These are phyloP conservation scores for Hymenoscyphus linearis DNA, from an alignment of 2,329 filamentous ascomycete genomes.

Conservation along the genomic window DNA sequence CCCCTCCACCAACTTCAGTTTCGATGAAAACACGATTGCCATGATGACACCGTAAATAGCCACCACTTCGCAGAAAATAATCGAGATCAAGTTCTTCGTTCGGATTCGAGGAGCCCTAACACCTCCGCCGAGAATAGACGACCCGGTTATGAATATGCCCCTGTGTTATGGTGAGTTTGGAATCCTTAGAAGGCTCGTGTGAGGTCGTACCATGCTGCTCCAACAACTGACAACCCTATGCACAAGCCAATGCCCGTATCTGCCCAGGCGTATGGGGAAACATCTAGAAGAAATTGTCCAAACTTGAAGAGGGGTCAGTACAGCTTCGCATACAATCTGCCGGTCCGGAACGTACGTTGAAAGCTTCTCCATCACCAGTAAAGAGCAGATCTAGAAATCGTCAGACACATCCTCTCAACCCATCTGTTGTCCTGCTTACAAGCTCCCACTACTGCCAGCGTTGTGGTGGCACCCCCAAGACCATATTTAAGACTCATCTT, in stretches of 20 bases:
- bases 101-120: slow-evolving; percentile 95
- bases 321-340: slow-evolving; percentile 7
- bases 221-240: slow-evolving; percentile 92
- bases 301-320: slow-evolving; percentile 49
- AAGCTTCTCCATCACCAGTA: slow-evolving; percentile 89
- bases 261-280: slow-evolving; percentile 94
- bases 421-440: slow-evolving; percentile 55
- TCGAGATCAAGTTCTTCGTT: slow-evolving; percentile 99
- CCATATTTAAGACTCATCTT: slow-evolving; percentile 71
- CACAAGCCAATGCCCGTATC: slow-evolving; percentile 86
- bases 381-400: slow-evolving; percentile 85
- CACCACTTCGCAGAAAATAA: slow-evolving; percentile 99
- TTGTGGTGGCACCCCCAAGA: slow-evolving; percentile 60
- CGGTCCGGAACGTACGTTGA: slow-evolving; percentile 63
- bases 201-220: slow-evolving; percentile 78
- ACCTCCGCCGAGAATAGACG: slow-evolving; percentile 93
- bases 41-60: slow-evolving; percentile 99
- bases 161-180: slow-evolving; percentile 41
- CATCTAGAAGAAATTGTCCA: slow-evolving; percentile 86
- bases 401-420: slow-evolving; percentile 17
- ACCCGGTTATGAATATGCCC: slow-evolving; percentile 98
- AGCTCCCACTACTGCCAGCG: slow-evolving; percentile 67
- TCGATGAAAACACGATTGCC: slow-evolving; percentile 95
- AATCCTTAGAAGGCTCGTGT: background rate
- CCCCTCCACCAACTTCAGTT: slow-evolving; percentile 62